Evolutionary conservation across 2,329 filamentous ascomycete genomes (phyloP), one percentile per base, ranked within the genome.

Genomic region (Chaetomiaceae sp.): DNA sequence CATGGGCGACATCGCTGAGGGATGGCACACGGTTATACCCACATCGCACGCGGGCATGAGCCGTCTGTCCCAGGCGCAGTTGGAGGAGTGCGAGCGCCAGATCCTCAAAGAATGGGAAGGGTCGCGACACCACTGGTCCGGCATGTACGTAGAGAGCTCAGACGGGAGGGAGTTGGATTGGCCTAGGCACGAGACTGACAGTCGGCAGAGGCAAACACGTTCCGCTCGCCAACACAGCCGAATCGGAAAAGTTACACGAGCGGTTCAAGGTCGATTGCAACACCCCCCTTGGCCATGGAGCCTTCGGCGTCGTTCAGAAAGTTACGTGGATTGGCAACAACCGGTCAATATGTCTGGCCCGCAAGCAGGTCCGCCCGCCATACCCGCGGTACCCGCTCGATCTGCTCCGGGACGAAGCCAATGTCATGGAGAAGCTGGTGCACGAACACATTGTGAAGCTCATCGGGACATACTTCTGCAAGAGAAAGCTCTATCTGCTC

Each of bases 391-490:
- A 69, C 36, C 69, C 68, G 4, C 68, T 77, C 14, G 69, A 75
- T 9, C 65, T 68, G 45, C 62, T 78, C 43, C 69, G 72, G 40
- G 69, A 73, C 54, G 75, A 78, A 62, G 72, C 72, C 25, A 64
- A 74, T 54, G 73, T 73, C 4, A 77, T 78, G 74, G 71, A 74
- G 54, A 71, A 71, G 54, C 66, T 78, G 8, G 69, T 71, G 37
- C 75, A 78, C 57, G 70, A 71, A 42, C 75, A 78, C 60, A 73
- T 78, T 43, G 69, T 78, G 52, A 74, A 70, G 60, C 62, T 78
- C 20, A 70, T 77, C 17, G 75, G 75, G 2, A 73, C 75, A 1
- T 78, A 78, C 58, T 72, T 71, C 37, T 65, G 68, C 6, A 68
- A 67, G 22, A 64, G 62, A 9, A 68, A 70, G 53, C 61, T 78